A percentile compares a stretch with the other conserved stretches of the same genome.
phyloP scores from a whole-genome alignment of 441 rosid genomes.

The Adansonia grandidieri region DNA sequence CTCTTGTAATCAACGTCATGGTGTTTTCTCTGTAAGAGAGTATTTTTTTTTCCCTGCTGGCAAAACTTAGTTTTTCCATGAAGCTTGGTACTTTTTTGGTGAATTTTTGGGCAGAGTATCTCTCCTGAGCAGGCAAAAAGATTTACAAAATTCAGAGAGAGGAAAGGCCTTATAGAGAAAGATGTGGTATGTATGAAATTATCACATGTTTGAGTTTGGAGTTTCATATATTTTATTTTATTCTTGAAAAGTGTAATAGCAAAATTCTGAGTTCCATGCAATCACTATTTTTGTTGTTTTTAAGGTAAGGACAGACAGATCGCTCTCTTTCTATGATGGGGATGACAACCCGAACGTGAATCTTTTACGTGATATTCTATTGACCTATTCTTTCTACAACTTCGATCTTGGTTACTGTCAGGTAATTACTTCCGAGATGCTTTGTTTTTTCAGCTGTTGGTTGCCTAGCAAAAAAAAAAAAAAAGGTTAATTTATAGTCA shows the following conservation, averaged over 20 bases:
- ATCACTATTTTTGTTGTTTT: slow-evolving; percentile 28
- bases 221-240: slow-evolving; percentile 27
- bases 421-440: slow-evolving; percentile 47
- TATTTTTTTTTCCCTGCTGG: not conserved
- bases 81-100: slow-evolving; percentile 28
- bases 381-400: slow-evolving; percentile 95
- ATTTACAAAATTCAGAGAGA: slow-evolving; percentile 91
- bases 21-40: not conserved
- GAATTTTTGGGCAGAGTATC: slow-evolving; percentile 65
- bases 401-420: slow-evolving; percentile 99
- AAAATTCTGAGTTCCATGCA: slow-evolving; percentile 17
- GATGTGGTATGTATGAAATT: slow-evolving; percentile 77
- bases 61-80: slow-evolving; percentile 21
- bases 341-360: slow-evolving; percentile 90
- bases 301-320: slow-evolving; percentile 97
- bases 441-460: slow-evolving; percentile 17
- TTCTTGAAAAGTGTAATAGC: slow-evolving; percentile 13
- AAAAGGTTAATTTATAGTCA: not conserved
- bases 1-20: not conserved
- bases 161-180: slow-evolving; percentile 91
- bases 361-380: slow-evolving; percentile 78
- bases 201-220: slow-evolving; percentile 15
- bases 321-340: slow-evolving; percentile 81
- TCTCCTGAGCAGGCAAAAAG: slow-evolving; percentile 89
- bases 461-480: not conserved